Percentiles rank a stretch among this genome's conserved stretches.
phyloP scores from a whole-genome alignment of 495 filamentous ascomycete species.

The Pseudotulostoma volvatum region DNA sequence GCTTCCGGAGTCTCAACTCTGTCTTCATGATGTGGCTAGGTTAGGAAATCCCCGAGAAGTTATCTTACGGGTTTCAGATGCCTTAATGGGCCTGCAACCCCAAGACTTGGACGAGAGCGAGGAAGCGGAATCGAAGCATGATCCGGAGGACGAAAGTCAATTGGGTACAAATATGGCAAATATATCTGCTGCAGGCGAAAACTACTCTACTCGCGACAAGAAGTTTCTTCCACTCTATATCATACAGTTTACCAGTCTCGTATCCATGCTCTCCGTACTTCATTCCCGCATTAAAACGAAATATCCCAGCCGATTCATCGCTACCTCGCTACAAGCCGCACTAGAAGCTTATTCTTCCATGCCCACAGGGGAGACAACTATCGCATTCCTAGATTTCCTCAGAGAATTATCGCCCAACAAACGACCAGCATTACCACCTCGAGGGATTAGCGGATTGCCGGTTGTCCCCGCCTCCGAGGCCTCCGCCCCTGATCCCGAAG shows the following conservation, averaged over 20 bases:
- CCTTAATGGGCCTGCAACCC: conserved; percentile 40
- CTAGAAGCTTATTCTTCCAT: conserved; percentile 46
- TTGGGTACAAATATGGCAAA: no score
- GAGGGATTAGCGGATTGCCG: conserved; percentile 40
- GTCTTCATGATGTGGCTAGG: conserved; percentile 61
- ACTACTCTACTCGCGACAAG: background rate
- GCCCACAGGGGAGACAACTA: conserved; percentile 47
- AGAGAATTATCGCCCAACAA: conserved; percentile 56
- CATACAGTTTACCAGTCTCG: conserved; percentile 53
- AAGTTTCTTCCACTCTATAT: conserved; percentile 16
- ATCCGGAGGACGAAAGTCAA: background rate
- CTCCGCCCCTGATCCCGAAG: conserved; percentile 69
- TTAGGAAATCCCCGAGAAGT: conserved; percentile 89
- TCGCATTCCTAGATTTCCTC: conserved; percentile 58
- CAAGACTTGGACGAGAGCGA: conserved; percentile 36
- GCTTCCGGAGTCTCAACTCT: conserved; percentile 52
- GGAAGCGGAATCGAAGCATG: conserved; percentile 15
- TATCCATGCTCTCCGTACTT: conserved; percentile 69
- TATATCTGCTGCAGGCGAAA: no score
- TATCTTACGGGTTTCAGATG: conserved; percentile 72
- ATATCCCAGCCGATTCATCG: conserved; percentile 80
- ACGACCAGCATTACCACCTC: conserved; percentile 56
- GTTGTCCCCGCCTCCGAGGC: conserved; percentile 23
- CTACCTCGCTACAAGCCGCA: conserved; percentile 69
- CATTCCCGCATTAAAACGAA: conserved; percentile 81